These are phyloP conservation scores for Boletus reticuloceps DNA, from an alignment of 768 basidiomycete species.

Conservation along the genomic window DNA sequence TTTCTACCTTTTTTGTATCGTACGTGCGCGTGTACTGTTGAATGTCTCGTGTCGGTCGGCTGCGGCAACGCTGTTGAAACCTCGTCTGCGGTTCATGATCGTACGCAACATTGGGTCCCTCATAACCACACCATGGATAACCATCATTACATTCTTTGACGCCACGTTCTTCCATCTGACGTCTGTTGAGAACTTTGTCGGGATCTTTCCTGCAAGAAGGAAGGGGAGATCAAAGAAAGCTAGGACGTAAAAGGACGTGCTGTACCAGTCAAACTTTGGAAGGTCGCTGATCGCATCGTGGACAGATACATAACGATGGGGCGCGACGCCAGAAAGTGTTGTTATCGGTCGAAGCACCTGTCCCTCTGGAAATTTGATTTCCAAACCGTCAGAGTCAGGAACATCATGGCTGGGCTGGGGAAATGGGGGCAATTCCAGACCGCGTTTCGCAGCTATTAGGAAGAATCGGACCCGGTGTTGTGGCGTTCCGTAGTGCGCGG, in stretches of 20 bases:
- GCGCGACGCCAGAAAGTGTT: constrained; percentile 48
- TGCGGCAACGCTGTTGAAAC: constrained; percentile 51
- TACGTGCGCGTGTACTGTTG: constrained; percentile 69
- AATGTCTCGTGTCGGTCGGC: constrained; percentile 43
- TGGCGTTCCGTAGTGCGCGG: constrained; percentile 47
- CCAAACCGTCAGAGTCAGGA: constrained; percentile 39
- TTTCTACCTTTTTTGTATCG: constrained; percentile 49
- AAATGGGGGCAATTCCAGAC: constrained; percentile 35
- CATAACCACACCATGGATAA: constrained; percentile 33
- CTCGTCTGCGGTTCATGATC: constrained; percentile 34
- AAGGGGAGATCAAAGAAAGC: neutral
- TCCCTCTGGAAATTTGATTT: constrained; percentile 49
- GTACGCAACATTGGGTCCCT: constrained; percentile 29
- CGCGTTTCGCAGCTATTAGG: constrained; percentile 40
- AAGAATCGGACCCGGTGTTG: constrained; percentile 49
- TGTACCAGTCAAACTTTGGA: constrained; percentile 71
- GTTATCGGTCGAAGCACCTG: constrained; percentile 42
- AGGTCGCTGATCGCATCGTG: constrained; percentile 76
- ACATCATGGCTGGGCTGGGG: constrained; percentile 46
- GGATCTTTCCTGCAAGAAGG: constrained; percentile 25
- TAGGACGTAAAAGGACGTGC: neutral
- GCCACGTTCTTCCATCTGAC: constrained; percentile 13
- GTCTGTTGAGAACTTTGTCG: neutral
- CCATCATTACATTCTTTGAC: constrained; percentile 40
- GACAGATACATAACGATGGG: constrained; percentile 57